Conservation (phyloP, 2,329 filamentous ascomycete species). For the Arthrobotrys entomopaga region DNA sequence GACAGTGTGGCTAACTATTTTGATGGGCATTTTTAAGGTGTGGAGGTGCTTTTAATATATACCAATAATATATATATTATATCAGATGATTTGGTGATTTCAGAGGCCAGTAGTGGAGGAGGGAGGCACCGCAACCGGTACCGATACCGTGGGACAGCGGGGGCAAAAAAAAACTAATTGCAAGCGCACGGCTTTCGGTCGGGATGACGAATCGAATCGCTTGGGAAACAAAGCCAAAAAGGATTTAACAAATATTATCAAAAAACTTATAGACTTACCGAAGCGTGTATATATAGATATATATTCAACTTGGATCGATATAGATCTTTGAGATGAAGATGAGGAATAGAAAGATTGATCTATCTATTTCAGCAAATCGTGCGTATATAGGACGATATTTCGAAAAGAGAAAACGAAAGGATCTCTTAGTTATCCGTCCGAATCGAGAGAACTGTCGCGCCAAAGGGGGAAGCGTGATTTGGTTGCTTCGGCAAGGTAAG, state of each 20-base stretch:
- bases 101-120: not conserved
- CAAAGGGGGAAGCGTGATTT: not conserved
- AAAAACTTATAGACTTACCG: not conserved
- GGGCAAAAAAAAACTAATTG: slow-evolving; percentile 3
- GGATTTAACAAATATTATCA: not conserved
- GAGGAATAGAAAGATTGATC: not conserved
- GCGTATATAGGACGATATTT: not conserved
- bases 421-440: slow-evolving; percentile 2
- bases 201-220: slow-evolving; percentile 41
- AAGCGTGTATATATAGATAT: too few relatives aligned
- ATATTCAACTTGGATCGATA: too few relatives aligned
- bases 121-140: not conserved
- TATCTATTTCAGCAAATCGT: not conserved
- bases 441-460: slow-evolving; percentile 2
- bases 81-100: not conserved
- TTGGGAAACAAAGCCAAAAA: not conserved
- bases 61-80: not conserved
- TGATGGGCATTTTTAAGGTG: not conserved
- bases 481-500: slow-evolving; percentile 6
- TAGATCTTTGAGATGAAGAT: not conserved
- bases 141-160: slow-evolving; percentile 46
- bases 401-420: not conserved
- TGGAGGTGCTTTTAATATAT: slow-evolving; percentile 8
- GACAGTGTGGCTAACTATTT: not conserved
- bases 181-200: slow-evolving; percentile 24